Evolutionary conservation across 2,329 filamentous ascomycete genomes (phyloP).

Genomic region (Dendryphion nanum): DNA sequence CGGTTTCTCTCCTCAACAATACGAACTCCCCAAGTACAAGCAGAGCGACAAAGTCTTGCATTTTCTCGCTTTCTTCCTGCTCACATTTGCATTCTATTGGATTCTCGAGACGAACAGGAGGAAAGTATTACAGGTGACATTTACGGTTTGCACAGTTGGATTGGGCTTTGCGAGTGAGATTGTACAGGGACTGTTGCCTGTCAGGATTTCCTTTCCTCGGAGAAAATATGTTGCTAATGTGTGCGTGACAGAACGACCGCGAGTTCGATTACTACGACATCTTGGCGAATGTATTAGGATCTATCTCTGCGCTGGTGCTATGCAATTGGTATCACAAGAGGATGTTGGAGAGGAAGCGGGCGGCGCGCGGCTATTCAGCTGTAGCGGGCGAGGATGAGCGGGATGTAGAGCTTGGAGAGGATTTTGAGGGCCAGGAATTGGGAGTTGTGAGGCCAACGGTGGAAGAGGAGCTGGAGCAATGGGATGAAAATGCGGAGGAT

Average conservation of each 20-base stretch:
- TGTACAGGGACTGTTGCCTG: conserved; percentile 68
- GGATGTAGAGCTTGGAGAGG: conserved; percentile 75
- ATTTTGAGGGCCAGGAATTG: conserved; percentile 58
- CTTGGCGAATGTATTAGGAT: conserved; percentile 81
- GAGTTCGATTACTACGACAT: conserved; percentile 80
- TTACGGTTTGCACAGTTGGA: conserved; percentile 72
- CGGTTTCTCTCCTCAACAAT: conserved; percentile 61
- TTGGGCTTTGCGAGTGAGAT: conserved; percentile 75
- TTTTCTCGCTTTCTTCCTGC: conserved; percentile 80
- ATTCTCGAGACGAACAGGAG: conserved; percentile 87
- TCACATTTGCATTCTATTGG: conserved; percentile 93
- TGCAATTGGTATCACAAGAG: conserved; percentile 93
- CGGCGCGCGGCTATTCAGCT: conserved; percentile 68
- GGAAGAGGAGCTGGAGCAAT: conserved; percentile 86
- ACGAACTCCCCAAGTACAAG: conserved; percentile 62
- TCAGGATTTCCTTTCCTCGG: conserved; percentile 19
- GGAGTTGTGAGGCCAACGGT: conserved; percentile 57
- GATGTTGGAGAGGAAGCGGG: conserved; percentile 85
- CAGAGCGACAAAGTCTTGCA: conserved; percentile 82
- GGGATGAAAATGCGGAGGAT: conserved; percentile 81
- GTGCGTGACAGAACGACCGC: conserved; percentile 43
- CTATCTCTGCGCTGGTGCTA: conserved; percentile 66
- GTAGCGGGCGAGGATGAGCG: conserved; percentile 61
- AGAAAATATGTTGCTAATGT: conserved; percentile 2
- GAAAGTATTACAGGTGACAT: conserved; percentile 78